Percentiles rank a stretch among this genome's conserved stretches.
These are phyloP conservation scores for Bipolaris gigantea DNA, from an alignment of 2,329 filamentous ascomycete genomes.

Conservation along the genomic window DNA sequence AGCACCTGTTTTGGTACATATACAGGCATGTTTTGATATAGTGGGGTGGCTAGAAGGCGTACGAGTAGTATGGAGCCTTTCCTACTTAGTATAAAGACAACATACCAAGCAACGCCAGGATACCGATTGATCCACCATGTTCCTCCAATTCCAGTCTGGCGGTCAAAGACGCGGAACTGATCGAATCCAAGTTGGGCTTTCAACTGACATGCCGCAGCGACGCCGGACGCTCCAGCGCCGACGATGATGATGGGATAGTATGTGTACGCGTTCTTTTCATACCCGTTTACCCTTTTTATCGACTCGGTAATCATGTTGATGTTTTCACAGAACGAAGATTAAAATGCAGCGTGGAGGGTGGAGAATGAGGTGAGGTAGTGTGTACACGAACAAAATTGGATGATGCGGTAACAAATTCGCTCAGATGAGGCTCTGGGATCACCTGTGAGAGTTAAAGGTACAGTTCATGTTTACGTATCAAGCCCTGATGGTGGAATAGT, in stretches of 20 bases:
- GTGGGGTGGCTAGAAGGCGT: no score
- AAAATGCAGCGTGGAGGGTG: not conserved
- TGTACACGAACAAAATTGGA: not conserved
- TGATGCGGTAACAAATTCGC: not conserved
- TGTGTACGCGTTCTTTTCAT: slow-evolving; percentile 45
- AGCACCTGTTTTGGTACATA: not conserved
- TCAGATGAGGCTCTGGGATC: not conserved
- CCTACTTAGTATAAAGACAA: not conserved
- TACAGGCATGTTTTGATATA: not conserved
- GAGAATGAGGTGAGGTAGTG: not conserved
- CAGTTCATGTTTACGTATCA: not conserved
- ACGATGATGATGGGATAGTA: slow-evolving; percentile 58
- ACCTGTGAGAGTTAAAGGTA: not conserved
- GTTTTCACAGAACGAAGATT: not conserved
- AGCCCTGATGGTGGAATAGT: not conserved
- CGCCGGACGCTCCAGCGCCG: slow-evolving; percentile 64
- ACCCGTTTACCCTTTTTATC: slow-evolving; percentile 45
- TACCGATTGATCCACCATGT: slow-evolving; percentile 68
- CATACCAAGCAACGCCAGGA: slow-evolving; percentile 47
- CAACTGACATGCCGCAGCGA: slow-evolving; percentile 62
- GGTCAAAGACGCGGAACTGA: slow-evolving; percentile 64
- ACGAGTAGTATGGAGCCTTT: not conserved
- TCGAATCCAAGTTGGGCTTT: slow-evolving; percentile 60
- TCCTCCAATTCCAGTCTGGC: slow-evolving; percentile 60
- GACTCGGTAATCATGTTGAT: slow-evolving; percentile 36